Evolutionary conservation across 2,329 filamentous ascomycete genomes (phyloP), one percentile per base, ranked within the genome.

Genomic region (Xylariaceae sp.): DNA sequence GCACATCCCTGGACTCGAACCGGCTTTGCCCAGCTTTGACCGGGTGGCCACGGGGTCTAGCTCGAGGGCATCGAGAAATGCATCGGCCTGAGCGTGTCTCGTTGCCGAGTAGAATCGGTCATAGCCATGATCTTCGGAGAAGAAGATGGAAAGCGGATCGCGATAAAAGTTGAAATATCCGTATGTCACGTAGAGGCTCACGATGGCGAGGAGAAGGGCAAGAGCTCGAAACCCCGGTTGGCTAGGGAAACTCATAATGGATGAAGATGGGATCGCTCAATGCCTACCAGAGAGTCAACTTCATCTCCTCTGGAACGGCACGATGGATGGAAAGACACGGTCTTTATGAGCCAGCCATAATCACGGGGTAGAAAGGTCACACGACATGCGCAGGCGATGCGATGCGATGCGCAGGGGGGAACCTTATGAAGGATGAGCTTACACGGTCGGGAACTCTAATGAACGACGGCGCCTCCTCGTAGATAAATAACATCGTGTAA

Each of bases 81-180:
- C 59, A n/a, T 69, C 63, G 8, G 69, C 67, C 50, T 72, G 67
- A 50, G 67, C 66, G 56, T 70, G 65, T 53, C 70, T 68, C 58
- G 64, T 67, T 15, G 62, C 58, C 39, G 69, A 71, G 61, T 72
- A 72, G 62, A 71, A 67, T 17, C 57, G 67, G 34, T 71, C 68
- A 61, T 67, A 71, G 57, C 69, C 70, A 67, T 71, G 70, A 13
- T 65, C 37, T 51, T 68, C 66, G 35, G 70, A 72, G 63, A 71
- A 72, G 61, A 72, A 72, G 15, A 72, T 68, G 48, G 70, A 72
- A 5, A 72, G 62, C 2, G 70, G 70, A 49, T 72, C 70, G 62
- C 69, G 70, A 58, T 72, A 72, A 62, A 72, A 72, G 60, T 66
- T 62, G 51, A 66, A 54, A 17, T 64, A 67, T n/a, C 69, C 70